Percentiles rank a stretch among this genome's conserved stretches.
These are phyloP conservation scores for Globisporangium cylindrosporum DNA, from an alignment of 352 stramenopile species.

Conservation along the genomic window DNA sequence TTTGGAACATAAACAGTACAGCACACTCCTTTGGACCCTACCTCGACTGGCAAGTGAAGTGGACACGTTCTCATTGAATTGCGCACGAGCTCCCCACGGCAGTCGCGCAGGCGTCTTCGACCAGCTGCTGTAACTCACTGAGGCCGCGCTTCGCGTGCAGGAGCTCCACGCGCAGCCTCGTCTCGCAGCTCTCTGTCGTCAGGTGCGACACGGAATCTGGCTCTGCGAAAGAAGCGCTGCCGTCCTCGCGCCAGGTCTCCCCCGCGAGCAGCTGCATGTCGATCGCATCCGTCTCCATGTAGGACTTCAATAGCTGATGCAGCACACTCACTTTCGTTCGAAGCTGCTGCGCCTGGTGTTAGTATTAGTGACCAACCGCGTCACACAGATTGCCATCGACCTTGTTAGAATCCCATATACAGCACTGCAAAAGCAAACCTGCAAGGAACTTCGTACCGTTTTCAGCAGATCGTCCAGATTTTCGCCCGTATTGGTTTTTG, in stretches of 20 bases:
- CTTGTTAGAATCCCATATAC: background rate
- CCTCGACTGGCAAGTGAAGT: no score
- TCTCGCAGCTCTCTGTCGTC: slow-evolving; percentile 4
- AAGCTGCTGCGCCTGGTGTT: slow-evolving; percentile 30
- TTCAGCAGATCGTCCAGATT: background rate
- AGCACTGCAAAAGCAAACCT: background rate
- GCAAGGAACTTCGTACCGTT: background rate
- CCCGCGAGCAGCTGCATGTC: slow-evolving; percentile 29
- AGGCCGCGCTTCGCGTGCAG: slow-evolving; percentile 17
- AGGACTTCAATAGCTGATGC: slow-evolving; percentile 29
- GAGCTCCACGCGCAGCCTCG: slow-evolving; percentile 6
- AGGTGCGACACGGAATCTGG: background rate
- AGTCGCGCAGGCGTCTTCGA: slow-evolving; percentile 42
- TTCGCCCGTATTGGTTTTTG: background rate
- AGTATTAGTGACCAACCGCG: background rate
- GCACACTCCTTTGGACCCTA: no score
- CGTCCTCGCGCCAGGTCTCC: slow-evolving; percentile 10
- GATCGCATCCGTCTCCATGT: slow-evolving; percentile 31
- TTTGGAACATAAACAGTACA: background rate
- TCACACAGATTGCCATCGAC: background rate
- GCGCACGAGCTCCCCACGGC: slow-evolving; percentile 39
- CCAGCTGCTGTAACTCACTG: slow-evolving; percentile 29
- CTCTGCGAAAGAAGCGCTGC: no score
- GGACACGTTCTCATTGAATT: slow-evolving; percentile 20
- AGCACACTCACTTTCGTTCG: slow-evolving; percentile 25